phyloP scores from a whole-genome alignment of 495 filamentous ascomycete genomes.

The Neurospora sublineolata region DNA sequence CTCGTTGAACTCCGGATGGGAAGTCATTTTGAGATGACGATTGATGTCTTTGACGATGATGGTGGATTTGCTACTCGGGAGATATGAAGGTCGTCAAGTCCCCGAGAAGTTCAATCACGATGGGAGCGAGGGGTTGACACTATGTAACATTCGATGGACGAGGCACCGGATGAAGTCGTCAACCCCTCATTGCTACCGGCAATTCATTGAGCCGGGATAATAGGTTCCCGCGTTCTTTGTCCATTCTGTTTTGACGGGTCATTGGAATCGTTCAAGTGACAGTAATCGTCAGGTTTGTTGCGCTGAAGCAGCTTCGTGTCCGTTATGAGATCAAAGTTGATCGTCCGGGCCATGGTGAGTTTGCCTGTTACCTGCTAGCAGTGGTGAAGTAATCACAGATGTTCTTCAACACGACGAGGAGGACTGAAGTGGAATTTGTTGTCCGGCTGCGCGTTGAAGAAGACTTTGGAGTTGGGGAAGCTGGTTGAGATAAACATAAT shows the following conservation, averaged over 20 bases:
- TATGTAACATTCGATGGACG: background rate
- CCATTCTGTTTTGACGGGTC: background rate
- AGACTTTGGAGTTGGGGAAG: background rate
- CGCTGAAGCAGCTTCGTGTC: background rate
- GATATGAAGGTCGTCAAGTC: background rate
- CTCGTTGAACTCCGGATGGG: conserved; percentile 32
- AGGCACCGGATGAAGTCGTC: background rate
- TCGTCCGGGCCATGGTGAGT: background rate
- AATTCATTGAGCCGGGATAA: background rate
- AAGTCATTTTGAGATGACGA: conserved; percentile 20
- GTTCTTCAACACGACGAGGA: background rate
- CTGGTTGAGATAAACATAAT: background rate
- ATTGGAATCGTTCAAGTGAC: background rate
- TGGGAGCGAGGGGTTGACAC: background rate
- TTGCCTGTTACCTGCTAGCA: background rate
- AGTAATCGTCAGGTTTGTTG: background rate
- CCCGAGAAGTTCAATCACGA: background rate
- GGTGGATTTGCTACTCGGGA: background rate
- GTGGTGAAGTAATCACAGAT: background rate
- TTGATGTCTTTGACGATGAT: background rate
- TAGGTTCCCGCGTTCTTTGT: background rate
- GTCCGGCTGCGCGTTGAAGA: background rate
- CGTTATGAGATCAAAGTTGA: background rate
- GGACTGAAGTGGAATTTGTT: background rate
- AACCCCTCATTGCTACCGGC: background rate